Evolutionary conservation across 2,329 filamentous ascomycete genomes (phyloP), one percentile per base, ranked within the genome.

Genomic region (Ophiosphaerella narmari): DNA sequence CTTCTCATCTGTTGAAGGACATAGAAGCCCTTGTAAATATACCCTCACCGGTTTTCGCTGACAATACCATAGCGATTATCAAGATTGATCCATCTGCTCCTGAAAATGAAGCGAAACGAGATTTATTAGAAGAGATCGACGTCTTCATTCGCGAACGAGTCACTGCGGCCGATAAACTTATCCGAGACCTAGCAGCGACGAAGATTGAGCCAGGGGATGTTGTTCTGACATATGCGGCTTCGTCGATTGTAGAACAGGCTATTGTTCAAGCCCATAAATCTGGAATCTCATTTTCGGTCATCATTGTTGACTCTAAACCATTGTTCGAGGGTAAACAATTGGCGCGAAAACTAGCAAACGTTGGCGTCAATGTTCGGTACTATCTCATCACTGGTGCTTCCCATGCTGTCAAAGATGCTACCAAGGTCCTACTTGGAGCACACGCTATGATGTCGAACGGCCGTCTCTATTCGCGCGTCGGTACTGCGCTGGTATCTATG

Each of bases 381-480:
- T 85, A 86, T 29, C 85, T 93, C 7, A 86, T 95, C 34, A 88
- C 90, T 52, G 91, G 87, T 12, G 80, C 96, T 48, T 85, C 86
- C 43, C 86, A 89, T 59, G 86, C 88, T 38, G 83, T 96, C 44
- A 84, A 86, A 55, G 80, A 85, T 32, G 85, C 84, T 1, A 89
- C 86, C 6, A 86, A 87, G 62, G 86, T 94, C 8, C 83, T 97
- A 43, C 80, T 99, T 1, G 92, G 91, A 11, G 70, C 92, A 4
- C 92, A 97, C 70, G 90, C 91, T 34, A 94, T 99, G 86, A 94
- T 96, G 77, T 92, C 90, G 61, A 97, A 97, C 73, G 94, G 94
- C 7, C 84, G 90, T 31, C 82, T 99, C 62, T 96, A 95, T 74
- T 93, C 89, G 4, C 86, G 91, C 16, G 86, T 91, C 8, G 94